phyloP scores from a whole-genome alignment of 2,329 filamentous ascomycete genomes.

The Sporothrix inflata region DNA sequence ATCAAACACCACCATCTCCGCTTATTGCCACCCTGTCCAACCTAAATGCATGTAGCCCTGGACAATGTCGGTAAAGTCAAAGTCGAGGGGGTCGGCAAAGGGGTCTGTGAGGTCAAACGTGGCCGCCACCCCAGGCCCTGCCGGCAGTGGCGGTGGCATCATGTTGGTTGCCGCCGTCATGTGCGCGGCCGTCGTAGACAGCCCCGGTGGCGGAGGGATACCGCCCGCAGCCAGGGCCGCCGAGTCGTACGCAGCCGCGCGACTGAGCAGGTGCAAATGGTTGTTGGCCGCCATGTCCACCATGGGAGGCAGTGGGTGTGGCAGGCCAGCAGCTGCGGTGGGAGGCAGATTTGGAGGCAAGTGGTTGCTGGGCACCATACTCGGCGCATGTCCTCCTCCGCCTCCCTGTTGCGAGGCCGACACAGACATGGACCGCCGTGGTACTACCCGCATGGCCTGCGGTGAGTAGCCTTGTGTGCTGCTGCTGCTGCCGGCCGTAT shows the following conservation, averaged over 20 bases:
- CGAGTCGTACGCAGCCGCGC: conserved; percentile 10
- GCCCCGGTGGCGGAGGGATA: not conserved
- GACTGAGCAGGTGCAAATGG: conserved; percentile 17
- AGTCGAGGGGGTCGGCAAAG: conserved; percentile 21
- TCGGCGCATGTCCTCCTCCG: not conserved
- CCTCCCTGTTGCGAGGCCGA: not conserved
- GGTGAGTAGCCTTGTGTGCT: not conserved
- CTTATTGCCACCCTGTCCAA: conserved; percentile 5
- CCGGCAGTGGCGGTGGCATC: conserved; percentile 10
- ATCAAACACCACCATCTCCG: not conserved
- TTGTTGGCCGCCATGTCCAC: not conserved
- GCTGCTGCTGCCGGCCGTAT: conserved; percentile 2
- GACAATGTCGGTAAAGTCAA: conserved; percentile 21
- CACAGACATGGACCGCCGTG: not conserved
- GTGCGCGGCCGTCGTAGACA: not conserved
- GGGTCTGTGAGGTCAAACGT: conserved; percentile 19
- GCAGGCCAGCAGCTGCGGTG: not conserved
- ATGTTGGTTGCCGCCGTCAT: not conserved
- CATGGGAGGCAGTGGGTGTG: not conserved
- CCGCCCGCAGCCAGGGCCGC: not conserved
- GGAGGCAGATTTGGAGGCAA: not conserved
- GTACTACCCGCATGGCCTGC: not conserved
- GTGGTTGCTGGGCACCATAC: not conserved
- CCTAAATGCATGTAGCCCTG: conserved; percentile 22
- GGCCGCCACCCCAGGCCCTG: not conserved